Evolutionary conservation across 192 early-diverging fungal genomes (phyloP).

Genomic region (Coemansia sp.): DNA sequence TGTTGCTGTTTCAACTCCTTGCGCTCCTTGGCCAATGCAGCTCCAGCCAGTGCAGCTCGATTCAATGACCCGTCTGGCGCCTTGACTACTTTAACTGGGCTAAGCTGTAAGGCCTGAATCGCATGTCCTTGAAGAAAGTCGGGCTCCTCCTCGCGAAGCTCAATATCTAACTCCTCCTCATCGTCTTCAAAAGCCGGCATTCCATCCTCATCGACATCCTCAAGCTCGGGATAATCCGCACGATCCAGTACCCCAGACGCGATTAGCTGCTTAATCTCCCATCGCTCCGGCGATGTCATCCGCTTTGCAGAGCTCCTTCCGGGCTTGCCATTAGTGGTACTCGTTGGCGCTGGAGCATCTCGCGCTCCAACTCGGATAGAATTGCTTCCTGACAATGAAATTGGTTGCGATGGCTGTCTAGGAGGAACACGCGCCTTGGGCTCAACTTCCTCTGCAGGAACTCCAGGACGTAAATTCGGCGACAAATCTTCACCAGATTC

Average conservation of each 20-base stretch:
- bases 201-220: conserved; percentile 80
- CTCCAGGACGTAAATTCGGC: conserved; percentile 70
- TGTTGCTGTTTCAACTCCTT: conserved; percentile 88
- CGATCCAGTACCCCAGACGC: conserved; percentile 88
- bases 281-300: conserved; percentile 90
- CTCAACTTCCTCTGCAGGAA: conserved; percentile 11
- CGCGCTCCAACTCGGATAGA: conserved; percentile 26
- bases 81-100: conserved; percentile 97
- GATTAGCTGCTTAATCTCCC: conserved; percentile 97
- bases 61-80: conserved; percentile 97
- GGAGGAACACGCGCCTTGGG: neutral
- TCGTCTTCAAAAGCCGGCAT: conserved; percentile 76
- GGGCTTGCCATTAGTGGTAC: neutral
- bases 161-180: conserved; percentile 96
- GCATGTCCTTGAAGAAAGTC: conserved; percentile 93
- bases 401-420: conserved; percentile 10
- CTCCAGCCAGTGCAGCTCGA: conserved; percentile 89
- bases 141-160: conserved; percentile 94
- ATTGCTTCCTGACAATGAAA: conserved; percentile 29
- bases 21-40: conserved; percentile 90
- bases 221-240: conserved; percentile 81
- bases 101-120: conserved; percentile 75
- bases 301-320: conserved; percentile 65
- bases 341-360: neutral
- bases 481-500: conserved; percentile 83